Evolutionary conservation across 192 early-diverging fungal genomes (phyloP).

Genomic region (Chytriomyces confervae): DNA sequence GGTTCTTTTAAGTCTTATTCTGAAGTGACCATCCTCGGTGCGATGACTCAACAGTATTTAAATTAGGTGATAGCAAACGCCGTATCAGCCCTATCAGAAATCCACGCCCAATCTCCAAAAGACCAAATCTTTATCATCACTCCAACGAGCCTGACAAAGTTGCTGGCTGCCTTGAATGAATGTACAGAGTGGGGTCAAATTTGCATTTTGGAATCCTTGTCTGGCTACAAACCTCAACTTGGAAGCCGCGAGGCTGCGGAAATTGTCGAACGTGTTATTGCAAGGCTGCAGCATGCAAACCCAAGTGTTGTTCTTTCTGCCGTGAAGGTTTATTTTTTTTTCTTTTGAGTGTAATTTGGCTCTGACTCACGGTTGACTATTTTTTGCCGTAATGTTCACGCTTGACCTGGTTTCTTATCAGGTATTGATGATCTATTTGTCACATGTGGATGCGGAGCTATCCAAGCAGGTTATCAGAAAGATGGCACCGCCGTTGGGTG

Average conservation of each 20-base stretch:
- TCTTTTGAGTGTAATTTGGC: background rate
- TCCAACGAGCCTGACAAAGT: conserved; percentile 81
- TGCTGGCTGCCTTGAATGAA: conserved; percentile 92
- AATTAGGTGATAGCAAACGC: conserved; percentile 93
- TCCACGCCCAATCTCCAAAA: conserved; percentile 73
- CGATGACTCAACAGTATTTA: background rate
- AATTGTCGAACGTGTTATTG: conserved; percentile 87
- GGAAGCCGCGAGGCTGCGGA: conserved; percentile 56
- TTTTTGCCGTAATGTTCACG: background rate
- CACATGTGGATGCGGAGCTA: conserved; percentile 74
- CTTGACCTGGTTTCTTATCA: conserved; percentile 11
- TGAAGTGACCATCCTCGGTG: background rate
- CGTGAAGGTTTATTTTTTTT: conserved; percentile 56
- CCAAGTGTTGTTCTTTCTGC: conserved; percentile 93
- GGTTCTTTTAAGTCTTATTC: conserved; percentile 54
- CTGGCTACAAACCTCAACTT: conserved; percentile 24
- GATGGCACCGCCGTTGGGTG: conserved; percentile 94
- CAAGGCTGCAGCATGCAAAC: conserved; percentile 95
- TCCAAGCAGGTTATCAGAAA: conserved; percentile 77
- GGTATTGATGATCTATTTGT: conserved; percentile 80
- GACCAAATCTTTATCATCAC: conserved; percentile 83
- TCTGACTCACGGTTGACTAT: background rate
- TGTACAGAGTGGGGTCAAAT: conserved; percentile 99
- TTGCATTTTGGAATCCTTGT: conserved; percentile 71
- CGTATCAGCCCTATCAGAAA: conserved; percentile 90